These are phyloP conservation scores for Paramecium bursaria DNA, from an alignment of 73 alveolate genomes.

Conservation along the genomic window DNA sequence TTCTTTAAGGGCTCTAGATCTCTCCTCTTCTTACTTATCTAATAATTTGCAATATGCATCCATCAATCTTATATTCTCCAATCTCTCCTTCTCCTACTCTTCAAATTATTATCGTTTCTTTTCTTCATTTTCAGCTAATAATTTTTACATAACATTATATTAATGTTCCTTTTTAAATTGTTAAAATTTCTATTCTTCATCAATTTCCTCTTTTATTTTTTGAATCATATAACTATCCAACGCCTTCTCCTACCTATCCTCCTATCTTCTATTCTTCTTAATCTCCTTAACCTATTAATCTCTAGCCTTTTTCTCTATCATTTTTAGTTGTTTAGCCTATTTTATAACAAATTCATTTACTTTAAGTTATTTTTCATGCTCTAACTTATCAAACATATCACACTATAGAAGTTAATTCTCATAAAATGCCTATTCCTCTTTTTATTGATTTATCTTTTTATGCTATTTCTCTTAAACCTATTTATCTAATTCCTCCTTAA, in stretches of 20 bases:
- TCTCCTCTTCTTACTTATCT: slow-evolving; percentile 62
- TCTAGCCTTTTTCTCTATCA: slow-evolving; percentile 61
- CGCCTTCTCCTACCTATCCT: slow-evolving; percentile 60
- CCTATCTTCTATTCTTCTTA: slow-evolving; percentile 64
- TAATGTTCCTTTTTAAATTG: slow-evolving; percentile 64
- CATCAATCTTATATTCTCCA: slow-evolving; percentile 62
- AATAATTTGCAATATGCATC: slow-evolving; percentile 69
- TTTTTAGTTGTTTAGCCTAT: slow-evolving; percentile 39
- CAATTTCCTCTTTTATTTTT: slow-evolving; percentile 67
- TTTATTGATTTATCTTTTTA: not conserved
- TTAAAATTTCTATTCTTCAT: slow-evolving; percentile 48
- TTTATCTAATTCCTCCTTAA: slow-evolving; percentile 60
- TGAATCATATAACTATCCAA: slow-evolving; percentile 59
- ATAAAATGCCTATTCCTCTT: slow-evolving; percentile 48
- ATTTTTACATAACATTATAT: slow-evolving; percentile 62
- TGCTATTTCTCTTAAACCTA: slow-evolving; percentile 60
- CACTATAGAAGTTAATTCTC: slow-evolving; percentile 36
- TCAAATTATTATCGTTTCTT: slow-evolving; percentile 18
- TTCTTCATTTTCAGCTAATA: slow-evolving; percentile 66
- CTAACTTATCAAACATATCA: slow-evolving; percentile 61
- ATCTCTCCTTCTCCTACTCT: slow-evolving; percentile 53
- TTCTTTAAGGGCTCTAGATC: slow-evolving; percentile 58
- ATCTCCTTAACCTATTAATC: slow-evolving; percentile 62
- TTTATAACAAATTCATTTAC: not conserved
- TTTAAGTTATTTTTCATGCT: slow-evolving; percentile 59